Evolutionary conservation across 202 grass and related monocot species (phyloP), one percentile per base, ranked within the genome.

Genomic region (Cymbopogon flexuosus): DNA sequence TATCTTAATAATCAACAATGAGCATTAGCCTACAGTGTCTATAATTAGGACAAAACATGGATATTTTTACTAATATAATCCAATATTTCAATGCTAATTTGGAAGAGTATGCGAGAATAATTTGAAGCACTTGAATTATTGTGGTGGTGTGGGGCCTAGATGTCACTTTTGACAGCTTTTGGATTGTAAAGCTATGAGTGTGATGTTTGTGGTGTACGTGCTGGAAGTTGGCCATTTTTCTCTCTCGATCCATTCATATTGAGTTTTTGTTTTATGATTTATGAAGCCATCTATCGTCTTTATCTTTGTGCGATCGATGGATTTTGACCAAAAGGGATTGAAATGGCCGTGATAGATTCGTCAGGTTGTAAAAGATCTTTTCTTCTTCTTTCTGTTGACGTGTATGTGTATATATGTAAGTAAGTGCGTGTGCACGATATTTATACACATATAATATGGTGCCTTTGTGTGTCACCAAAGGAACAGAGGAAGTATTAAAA

Each of bases 151-250:
- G 47, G 47, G 37, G 1, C 43, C 65, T 8, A 77, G 1, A 70
- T 41, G 47, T 87, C 79, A 19, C 12, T 39, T 72, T 72, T 57
- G 16, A 45, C 64, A n/a, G 72, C 85, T 82, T 87, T 87, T 86
- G 45, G 52, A 42, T 35, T 13, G 43, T 24, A 70, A 81, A 86
- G 84, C n/a, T 30, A 16, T 31, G 77, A 86, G 2, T 19, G 63
- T 6, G 84, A 86, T 76, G 72, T 81, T 70, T 86, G 71, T 70
- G 84, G 78, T 62, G 78, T 62, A 12, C 5, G 5, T 1, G 36
- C 7, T 37, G 37, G 6, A 14, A 30, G 36, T 68, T 74, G 15
- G 34, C 1, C n/a, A 68, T 74, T 68, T 45, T 27, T 52, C 1
- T 14, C 3, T 43, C 15, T 8, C 45, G 45, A 47, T 14, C 46